Evolutionary conservation across 202 grass and related monocot species (phyloP).

Genomic region (Hordeum pubiflorum): DNA sequence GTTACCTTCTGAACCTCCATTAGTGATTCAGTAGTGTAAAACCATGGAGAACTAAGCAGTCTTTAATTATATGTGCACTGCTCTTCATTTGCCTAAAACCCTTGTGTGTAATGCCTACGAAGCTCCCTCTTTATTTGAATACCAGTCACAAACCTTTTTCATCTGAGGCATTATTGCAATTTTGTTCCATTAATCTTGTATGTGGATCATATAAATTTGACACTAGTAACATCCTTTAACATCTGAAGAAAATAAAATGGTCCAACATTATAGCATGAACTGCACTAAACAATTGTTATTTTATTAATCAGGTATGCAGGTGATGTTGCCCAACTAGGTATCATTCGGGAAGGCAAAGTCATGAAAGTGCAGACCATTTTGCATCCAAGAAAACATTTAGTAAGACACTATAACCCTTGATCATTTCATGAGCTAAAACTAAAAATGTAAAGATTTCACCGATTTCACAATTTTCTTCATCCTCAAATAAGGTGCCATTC

Average conservation of each 20-base stretch:
- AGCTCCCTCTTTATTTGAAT: not conserved
- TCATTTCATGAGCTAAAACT: conserved; percentile 13
- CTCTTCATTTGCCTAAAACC: not conserved
- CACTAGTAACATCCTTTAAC: conserved; percentile 6
- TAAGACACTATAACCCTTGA: conserved; percentile 28
- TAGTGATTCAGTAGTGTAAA: not conserved
- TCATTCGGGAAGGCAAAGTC: conserved; percentile 68
- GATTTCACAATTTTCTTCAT: conserved; percentile 12
- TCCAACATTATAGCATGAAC: not conserved
- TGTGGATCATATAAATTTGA: conserved; percentile 1
- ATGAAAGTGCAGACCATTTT: conserved; percentile 79
- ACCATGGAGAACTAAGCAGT: not conserved
- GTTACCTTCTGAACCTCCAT: not conserved
- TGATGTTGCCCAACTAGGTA: conserved; percentile 82
- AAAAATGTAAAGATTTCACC: conserved; percentile 15
- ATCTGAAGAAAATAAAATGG: not conserved
- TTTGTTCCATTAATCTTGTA: not conserved
- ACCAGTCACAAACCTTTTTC: not conserved
- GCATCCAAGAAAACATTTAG: conserved; percentile 71
- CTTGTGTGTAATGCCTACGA: not conserved
- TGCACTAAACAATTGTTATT: conserved; percentile 22
- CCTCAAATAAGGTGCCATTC: conserved; percentile 63
- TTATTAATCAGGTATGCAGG: conserved; percentile 68
- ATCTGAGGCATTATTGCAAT: conserved; percentile 13
- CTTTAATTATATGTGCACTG: not conserved